These are phyloP conservation scores for Saccharomyces hybrid DNA, from an alignment of 1,139 yeast species.

Conservation along the genomic window DNA sequence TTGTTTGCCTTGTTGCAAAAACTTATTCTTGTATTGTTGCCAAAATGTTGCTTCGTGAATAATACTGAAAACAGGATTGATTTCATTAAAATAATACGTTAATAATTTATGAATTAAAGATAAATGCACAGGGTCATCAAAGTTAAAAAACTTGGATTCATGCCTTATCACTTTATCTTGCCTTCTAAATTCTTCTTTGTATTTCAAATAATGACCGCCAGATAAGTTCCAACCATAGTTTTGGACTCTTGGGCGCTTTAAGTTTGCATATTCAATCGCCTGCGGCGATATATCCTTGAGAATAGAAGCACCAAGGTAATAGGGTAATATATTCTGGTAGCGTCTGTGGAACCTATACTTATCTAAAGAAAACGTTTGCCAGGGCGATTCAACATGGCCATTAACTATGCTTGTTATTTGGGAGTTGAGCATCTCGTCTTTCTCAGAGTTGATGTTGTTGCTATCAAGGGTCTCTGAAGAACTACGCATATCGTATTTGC, in stretches of 20 bases:
- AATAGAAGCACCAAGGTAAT: conserved; percentile 39
- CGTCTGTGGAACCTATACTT: conserved; percentile 49
- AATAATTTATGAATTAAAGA: conserved; percentile 28
- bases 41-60: conserved; percentile 49
- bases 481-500: background rate
- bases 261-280: conserved; percentile 34
- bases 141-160: conserved; percentile 5
- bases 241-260: conserved; percentile 49
- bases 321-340: conserved; percentile 43
- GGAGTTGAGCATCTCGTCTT: conserved; percentile 12
- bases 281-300: conserved; percentile 35
- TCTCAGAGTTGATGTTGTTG: conserved; percentile 7
- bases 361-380: conserved; percentile 25
- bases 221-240: conserved; percentile 62
- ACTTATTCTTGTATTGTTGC: conserved; percentile 37
- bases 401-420: conserved; percentile 1
- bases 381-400: conserved; percentile 7
- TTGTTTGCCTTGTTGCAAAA: conserved; percentile 18
- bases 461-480: background rate
- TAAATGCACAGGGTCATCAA: conserved; percentile 14
- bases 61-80: conserved; percentile 51
- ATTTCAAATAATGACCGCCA: conserved; percentile 45
- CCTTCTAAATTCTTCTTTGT: conserved; percentile 24
- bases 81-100: conserved; percentile 38
- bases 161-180: background rate